phyloP scores from a whole-genome alignment of 768 basidiomycete genomes.

The Pisolithus orientalis region DNA sequence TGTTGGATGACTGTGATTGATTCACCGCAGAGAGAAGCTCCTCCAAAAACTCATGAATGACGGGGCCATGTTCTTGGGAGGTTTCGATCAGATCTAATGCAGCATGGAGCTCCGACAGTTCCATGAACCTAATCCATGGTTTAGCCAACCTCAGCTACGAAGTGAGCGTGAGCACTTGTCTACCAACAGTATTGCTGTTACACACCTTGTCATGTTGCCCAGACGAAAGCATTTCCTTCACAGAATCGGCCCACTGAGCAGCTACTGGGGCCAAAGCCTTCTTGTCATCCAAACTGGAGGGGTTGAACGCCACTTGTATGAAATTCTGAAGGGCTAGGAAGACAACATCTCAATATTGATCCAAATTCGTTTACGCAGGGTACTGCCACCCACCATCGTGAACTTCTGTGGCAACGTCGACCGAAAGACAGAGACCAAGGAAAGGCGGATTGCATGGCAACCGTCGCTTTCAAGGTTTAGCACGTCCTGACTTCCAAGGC shows the following conservation, averaged over 20 bases:
- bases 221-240: constrained; percentile 11
- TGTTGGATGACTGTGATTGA: background rate
- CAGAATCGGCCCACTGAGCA: constrained; percentile 34
- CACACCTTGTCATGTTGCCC: constrained; percentile 9
- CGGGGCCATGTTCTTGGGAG: constrained; percentile 1
- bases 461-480: constrained; percentile 32
- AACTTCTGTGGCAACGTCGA: constrained; percentile 16
- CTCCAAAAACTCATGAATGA: constrained; percentile 18
- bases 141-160: constrained; percentile 10
- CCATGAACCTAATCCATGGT: constrained; percentile 54
- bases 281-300: constrained; percentile 31
- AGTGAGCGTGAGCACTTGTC: background rate
- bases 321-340: constrained; percentile 36
- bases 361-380: background rate
- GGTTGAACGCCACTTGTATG: constrained; percentile 34
- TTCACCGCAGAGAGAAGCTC: constrained; percentile 32
- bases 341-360: background rate
- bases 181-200: background rate
- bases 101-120: constrained; percentile 33
- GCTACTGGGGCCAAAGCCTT: constrained; percentile 35
- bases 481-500: constrained; percentile 27
- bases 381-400: constrained; percentile 28
- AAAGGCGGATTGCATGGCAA: constrained; percentile 37
- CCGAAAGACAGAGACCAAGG: constrained; percentile 29
- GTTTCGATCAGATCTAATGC: constrained; percentile 36